A percentile compares a stretch with the other conserved stretches of the same genome.
These are phyloP conservation scores for Peniophora sp. DNA, from an alignment of 1,284 basidiomycete genomes.

Conservation along the genomic window DNA sequence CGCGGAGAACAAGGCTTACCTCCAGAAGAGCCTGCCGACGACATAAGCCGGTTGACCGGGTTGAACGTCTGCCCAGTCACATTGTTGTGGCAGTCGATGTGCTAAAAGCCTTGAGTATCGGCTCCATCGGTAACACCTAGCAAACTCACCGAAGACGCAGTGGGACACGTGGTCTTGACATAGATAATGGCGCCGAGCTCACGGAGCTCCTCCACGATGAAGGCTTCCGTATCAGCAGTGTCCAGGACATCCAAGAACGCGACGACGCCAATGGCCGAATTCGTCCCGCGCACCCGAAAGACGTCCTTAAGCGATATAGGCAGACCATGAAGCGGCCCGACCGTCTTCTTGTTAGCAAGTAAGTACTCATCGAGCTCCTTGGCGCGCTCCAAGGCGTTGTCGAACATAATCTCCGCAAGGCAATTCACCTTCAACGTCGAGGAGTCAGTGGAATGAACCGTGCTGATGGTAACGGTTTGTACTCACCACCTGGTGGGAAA, in stretches of 20 bases:
- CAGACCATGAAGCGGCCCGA: constrained; percentile 43
- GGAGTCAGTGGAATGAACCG: neutral
- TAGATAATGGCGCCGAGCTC: neutral
- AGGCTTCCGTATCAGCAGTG: neutral
- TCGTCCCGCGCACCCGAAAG: constrained; percentile 3
- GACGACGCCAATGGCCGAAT: neutral
- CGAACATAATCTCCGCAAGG: constrained; percentile 37
- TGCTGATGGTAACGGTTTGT: neutral
- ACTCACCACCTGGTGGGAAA: constrained; percentile 35
- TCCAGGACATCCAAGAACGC: neutral
- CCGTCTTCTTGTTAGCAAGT: constrained; percentile 23
- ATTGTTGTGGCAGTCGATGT: neutral
- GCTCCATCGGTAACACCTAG: no score
- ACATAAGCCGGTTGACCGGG: neutral
- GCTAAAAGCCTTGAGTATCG: neutral
- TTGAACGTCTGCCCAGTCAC: neutral
- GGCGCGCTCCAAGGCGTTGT: constrained; percentile 35
- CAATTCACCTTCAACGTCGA: constrained; percentile 30
- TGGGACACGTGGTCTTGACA: neutral
- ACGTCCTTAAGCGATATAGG: constrained; percentile 42
- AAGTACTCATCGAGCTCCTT: constrained; percentile 33
- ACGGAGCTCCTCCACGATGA: neutral
- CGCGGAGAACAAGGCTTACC: neutral
- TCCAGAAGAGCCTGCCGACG: neutral
- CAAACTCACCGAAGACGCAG: neutral